A percentile compares a stretch with the other conserved stretches of the same genome.
Evolutionary conservation across 1,139 yeast species (phyloP).

Genomic region (Meyerozyma carpophila): DNA sequence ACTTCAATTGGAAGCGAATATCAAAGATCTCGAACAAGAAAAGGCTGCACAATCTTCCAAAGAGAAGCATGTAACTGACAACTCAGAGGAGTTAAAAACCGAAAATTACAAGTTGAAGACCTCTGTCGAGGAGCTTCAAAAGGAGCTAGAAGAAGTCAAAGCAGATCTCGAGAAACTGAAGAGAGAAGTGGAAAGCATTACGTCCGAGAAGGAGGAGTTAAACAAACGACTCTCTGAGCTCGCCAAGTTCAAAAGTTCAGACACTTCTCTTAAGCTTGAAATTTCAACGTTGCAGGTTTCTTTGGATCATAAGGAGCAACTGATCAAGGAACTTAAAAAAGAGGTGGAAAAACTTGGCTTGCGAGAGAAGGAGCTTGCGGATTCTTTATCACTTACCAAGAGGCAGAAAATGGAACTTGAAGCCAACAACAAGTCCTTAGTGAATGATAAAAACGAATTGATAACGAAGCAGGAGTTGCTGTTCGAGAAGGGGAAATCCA

Average conservation of each 20-base stretch:
- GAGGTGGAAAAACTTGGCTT: slow-evolving; percentile 30
- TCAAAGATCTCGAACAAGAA: slow-evolving; percentile 7
- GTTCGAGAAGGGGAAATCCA: slow-evolving; percentile 29
- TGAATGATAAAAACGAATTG: slow-evolving; percentile 34
- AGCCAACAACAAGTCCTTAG: slow-evolving; percentile 23
- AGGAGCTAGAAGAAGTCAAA: not conserved
- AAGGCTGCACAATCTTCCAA: slow-evolving; percentile 5
- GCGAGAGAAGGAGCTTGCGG: slow-evolving; percentile 32
- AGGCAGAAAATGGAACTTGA: slow-evolving; percentile 41
- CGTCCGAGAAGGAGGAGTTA: slow-evolving; percentile 7
- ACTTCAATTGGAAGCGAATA: slow-evolving; percentile 5
- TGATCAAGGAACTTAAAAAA: slow-evolving; percentile 39
- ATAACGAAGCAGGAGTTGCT: slow-evolving; percentile 36
- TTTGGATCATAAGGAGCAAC: slow-evolving; percentile 44
- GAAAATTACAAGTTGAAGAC: slow-evolving; percentile 1
- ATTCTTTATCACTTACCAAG: slow-evolving; percentile 37
- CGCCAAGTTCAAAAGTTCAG: slow-evolving; percentile 29
- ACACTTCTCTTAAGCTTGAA: slow-evolving; percentile 38
- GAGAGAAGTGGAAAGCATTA: not conserved
- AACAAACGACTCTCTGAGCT: slow-evolving; percentile 24
- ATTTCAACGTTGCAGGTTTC: slow-evolving; percentile 35
- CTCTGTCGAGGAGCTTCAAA: not conserved
- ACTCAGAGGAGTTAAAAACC: slow-evolving; percentile 5
- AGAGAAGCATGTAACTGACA: slow-evolving; percentile 15
- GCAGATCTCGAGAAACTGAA: not conserved